phyloP scores from a whole-genome alignment of 2,329 filamentous ascomycete species.

The Claviceps sp. region DNA sequence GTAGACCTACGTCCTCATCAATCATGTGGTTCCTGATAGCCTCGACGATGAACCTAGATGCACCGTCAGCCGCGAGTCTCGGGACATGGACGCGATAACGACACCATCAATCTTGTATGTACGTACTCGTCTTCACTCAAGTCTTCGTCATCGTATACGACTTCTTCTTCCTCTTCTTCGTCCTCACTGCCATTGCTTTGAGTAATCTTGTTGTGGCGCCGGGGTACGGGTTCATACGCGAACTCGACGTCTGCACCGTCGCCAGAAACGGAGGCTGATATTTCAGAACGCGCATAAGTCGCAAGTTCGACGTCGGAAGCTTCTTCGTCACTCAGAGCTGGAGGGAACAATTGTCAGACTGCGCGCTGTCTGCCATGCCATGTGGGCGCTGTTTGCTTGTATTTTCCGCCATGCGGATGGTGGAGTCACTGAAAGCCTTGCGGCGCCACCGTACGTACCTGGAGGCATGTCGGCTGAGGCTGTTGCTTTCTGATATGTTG shows the following conservation, averaged over 20 bases:
- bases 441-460: conserved; percentile 2
- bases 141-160: conserved; percentile 19
- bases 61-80: not conserved
- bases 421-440: not conserved
- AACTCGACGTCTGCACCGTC: conserved; percentile 1
- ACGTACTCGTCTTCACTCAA: conserved; percentile 31
- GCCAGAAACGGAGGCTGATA: conserved; percentile 11
- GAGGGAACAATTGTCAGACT: conserved; percentile 9
- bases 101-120: not conserved
- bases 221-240: conserved; percentile 3
- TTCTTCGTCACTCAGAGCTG: conserved; percentile 25
- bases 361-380: not conserved
- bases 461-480: conserved; percentile 2
- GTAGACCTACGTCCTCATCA: conserved; percentile 34
- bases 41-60: conserved; percentile 58
- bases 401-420: not conserved
- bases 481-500: not conserved
- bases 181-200: conserved; percentile 17
- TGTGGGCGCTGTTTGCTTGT: not conserved
- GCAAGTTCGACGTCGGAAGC: conserved; percentile 18
- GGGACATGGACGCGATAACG: no score
- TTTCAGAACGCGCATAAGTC: conserved; percentile 11
- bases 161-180: conserved; percentile 12
- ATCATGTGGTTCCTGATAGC: conserved; percentile 55
- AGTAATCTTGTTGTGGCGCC: conserved; percentile 9